Evolutionary conservation across 345 rosid genomes (phyloP), one percentile per base, ranked within the genome.

Genomic region (Hirschfeldia incana): DNA sequence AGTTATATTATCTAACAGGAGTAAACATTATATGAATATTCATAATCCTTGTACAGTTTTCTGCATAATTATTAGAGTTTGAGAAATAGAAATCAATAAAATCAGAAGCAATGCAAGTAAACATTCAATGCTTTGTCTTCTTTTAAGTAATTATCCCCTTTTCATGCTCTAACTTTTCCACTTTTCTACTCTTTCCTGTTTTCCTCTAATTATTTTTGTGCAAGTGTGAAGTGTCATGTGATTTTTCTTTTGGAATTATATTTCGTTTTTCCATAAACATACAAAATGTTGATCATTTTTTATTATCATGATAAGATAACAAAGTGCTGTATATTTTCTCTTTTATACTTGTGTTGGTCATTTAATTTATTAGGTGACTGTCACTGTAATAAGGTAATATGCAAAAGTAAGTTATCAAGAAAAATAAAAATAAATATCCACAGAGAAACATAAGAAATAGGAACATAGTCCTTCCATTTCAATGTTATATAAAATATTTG

Each of bases 151-250:
- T 13, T 27, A 32, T 49, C 65, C 67, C 9, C 60, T 34, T 70
- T 70, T 64, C 59, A 63, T 77, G 71, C 80, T 64, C 21, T 28
- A 64, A 15, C 67, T 65, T 78, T 78, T 11, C 15, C 72, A 4
- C 61, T 29, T 17, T 71, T 72, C 13, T 55, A 78, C 81, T 71
- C 66, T 71, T 78, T 65, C 75, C 28, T 63, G 17, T 37, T 51
- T 63, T 8, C 27, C 6, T 29, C 46, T 65, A 37, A 15, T 33
- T 33, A 21, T 21, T 21, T 21, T 21, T 21, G 21, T 1, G 21
- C 21, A 21, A 21, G 21, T 21, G 21, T 21, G 21, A 21, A 21
- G 21, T 70, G 0, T 63, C 4, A 1, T 59, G 2, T 30, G 21
- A 2, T 66, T 28, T 65, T 75, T 2, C 2, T 17, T 57, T 21